Evolutionary conservation across 2,329 filamentous ascomycete species (phyloP).

Genomic region (Sporothrix pallida): DNA sequence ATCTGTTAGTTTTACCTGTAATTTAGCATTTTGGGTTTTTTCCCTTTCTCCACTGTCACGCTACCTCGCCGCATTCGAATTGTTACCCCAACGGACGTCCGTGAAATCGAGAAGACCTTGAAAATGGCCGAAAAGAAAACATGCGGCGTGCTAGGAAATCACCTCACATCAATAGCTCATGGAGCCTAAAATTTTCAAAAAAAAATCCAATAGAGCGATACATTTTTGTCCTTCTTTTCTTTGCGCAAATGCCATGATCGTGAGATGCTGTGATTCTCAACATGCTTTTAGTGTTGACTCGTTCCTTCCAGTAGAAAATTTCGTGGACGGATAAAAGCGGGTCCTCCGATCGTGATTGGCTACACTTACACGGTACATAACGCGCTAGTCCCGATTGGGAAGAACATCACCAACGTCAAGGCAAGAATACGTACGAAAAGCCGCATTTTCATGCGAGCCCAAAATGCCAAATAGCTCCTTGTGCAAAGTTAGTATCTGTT

Average conservation of each 20-base stretch:
- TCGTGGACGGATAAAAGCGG: background rate
- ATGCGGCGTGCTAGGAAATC: background rate
- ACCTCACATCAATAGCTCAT: background rate
- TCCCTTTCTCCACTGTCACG: no score
- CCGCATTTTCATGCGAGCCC: no score
- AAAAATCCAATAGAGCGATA: background rate
- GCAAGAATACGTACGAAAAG: background rate
- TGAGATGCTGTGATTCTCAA: background rate
- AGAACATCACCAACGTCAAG: background rate
- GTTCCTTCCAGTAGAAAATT: no score
- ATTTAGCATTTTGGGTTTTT: no score
- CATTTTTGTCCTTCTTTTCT: background rate
- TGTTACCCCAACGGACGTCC: conserved; percentile 31
- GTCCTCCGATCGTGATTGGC: background rate
- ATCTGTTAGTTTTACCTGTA: no score
- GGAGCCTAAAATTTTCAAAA: background rate
- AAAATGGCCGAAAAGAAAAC: background rate
- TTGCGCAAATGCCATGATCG: background rate
- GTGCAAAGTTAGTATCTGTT: no score
- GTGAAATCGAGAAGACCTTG: background rate
- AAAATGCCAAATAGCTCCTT: no score
- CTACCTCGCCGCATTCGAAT: background rate
- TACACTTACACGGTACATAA: background rate
- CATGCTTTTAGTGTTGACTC: background rate
- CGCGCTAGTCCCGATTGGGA: background rate